Evolutionary conservation across 805 yeast species (phyloP).

Genomic region (Grigorovia jiainica): DNA sequence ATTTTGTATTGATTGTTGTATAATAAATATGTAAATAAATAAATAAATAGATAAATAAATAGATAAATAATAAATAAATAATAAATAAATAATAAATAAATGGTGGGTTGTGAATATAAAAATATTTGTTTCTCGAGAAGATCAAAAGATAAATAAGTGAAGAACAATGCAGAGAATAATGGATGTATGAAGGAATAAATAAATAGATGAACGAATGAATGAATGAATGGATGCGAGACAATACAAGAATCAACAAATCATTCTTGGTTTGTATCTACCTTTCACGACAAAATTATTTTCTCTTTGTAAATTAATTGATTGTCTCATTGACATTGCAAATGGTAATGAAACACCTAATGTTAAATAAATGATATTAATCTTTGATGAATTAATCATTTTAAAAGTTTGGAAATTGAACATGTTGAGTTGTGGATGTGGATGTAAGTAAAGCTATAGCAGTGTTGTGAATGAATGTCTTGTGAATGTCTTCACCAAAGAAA

Average conservation of each 20-base stretch:
- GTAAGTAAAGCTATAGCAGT: neutral
- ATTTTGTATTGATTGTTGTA: neutral
- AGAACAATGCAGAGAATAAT: too few relatives aligned
- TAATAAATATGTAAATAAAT: neutral
- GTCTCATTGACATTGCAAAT: slow-evolving; percentile 3
- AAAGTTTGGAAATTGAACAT: neutral
- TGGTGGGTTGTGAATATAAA: too few relatives aligned
- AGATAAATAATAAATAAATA: neutral
- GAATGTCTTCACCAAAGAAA: too few relatives aligned
- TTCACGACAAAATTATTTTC: neutral
- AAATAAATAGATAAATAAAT: neutral
- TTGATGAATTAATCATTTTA: neutral
- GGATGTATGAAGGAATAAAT: neutral
- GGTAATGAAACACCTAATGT: slow-evolving; percentile 3
- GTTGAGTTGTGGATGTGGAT: neutral
- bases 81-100: neutral
- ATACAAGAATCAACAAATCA: neutral
- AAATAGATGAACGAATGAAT: neutral
- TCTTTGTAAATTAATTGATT: neutral
- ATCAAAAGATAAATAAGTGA: too few relatives aligned
- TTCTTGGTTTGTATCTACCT: slow-evolving; percentile 4
- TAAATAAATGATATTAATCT: slow-evolving; percentile 1
- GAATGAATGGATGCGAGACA: neutral
- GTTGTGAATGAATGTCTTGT: neutral
- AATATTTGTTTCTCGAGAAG: too few relatives aligned